These are phyloP conservation scores for Pyrus communis DNA, from an alignment of 306 rosid genomes.

Conservation along the genomic window DNA sequence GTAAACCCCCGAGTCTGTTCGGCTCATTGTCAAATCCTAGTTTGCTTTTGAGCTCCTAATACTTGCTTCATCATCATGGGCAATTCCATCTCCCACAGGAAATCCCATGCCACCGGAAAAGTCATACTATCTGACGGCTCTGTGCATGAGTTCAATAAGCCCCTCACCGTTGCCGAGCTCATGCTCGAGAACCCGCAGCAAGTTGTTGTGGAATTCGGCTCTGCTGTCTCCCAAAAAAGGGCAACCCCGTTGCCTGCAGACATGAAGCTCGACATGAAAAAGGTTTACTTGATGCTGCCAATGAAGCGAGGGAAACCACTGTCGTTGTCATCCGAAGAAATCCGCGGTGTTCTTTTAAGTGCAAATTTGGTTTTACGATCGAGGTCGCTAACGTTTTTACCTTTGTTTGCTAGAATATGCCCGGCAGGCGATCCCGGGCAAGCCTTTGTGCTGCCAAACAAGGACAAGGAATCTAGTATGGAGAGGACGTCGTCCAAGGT, in stretches of 20 bases:
- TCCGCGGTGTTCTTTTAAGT: conserved; percentile 27
- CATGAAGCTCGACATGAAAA: conserved; percentile 40
- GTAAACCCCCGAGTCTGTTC: background rate
- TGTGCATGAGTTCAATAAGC: conserved; percentile 45
- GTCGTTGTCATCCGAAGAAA: conserved; percentile 40
- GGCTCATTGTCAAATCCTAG: background rate
- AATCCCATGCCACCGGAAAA: conserved; percentile 24
- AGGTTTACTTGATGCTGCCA: conserved; percentile 66
- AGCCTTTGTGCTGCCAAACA: conserved; percentile 10
- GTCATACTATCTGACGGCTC: conserved; percentile 61
- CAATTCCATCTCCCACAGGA: conserved; percentile 32
- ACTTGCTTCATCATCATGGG: conserved; percentile 38
- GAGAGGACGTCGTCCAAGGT: conserved; percentile 10
- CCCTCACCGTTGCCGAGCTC: conserved; percentile 64
- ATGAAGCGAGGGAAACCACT: conserved; percentile 60
- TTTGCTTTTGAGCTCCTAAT: background rate
- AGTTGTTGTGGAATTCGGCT: conserved; percentile 60
- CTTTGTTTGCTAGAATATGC: conserved; percentile 46
- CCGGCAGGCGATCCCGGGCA: conserved; percentile 2
- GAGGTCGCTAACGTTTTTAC: conserved; percentile 32
- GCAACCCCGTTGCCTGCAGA: conserved; percentile 71
- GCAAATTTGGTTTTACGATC: conserved; percentile 35
- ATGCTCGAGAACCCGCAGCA: conserved; percentile 88
- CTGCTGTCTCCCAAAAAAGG: conserved; percentile 34
- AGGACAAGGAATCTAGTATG: conserved; percentile 9